Conservation (phyloP, 257 asterid species). For the Handroanthus guayacan region DNA sequence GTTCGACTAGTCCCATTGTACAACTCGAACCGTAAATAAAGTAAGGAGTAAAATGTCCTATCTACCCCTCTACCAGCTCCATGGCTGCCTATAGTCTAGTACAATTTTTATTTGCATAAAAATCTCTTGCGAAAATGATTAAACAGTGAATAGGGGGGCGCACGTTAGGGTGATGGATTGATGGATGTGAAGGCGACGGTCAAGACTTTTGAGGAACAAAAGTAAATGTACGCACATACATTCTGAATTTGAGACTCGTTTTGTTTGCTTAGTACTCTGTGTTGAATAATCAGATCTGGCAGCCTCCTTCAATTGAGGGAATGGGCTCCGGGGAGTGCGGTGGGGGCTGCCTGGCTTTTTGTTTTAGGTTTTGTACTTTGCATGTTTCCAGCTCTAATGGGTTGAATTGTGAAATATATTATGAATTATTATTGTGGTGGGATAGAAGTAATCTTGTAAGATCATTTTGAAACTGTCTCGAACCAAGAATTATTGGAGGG, state of each 20-base stretch:
- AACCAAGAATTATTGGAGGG: too few relatives aligned
- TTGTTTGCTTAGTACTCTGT: constrained; percentile 39
- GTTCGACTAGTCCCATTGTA: too few relatives aligned
- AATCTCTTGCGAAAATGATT: neutral
- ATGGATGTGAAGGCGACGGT: constrained; percentile 12
- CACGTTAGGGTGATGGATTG: constrained; percentile 29
- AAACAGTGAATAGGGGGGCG: neutral
- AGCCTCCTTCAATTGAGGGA: constrained; percentile 35
- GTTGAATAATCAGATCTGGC: neutral
- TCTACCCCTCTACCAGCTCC: too few relatives aligned
- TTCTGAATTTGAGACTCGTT: constrained; percentile 35
- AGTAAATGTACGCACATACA: constrained; percentile 16
- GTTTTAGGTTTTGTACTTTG: neutral
- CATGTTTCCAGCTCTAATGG: neutral
- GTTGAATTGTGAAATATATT: neutral
- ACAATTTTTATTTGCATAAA: too few relatives aligned
- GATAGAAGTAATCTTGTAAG: too few relatives aligned
- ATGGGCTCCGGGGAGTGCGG: neutral
- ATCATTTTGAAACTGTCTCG: too few relatives aligned
- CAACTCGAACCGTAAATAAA: too few relatives aligned
- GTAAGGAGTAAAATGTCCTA: too few relatives aligned
- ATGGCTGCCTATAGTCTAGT: too few relatives aligned
- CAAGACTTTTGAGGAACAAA: neutral
- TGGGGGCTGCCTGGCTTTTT: neutral
- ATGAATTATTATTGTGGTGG: too few relatives aligned